Conservation (phyloP, 495 filamentous ascomycete genomes). For the Cercophora sp. region DNA sequence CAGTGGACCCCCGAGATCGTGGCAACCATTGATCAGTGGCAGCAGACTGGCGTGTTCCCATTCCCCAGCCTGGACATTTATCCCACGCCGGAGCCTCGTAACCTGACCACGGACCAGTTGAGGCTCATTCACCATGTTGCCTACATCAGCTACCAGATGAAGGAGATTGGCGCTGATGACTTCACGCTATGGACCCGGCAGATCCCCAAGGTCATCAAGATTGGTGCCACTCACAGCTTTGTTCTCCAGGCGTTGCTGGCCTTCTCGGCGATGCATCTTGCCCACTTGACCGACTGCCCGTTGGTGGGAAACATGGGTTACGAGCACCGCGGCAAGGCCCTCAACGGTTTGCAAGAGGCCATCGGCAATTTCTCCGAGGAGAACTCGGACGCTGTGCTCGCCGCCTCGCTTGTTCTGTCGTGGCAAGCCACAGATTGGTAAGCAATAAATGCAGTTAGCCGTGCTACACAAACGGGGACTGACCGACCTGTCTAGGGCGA, state of each 20-base stretch:
- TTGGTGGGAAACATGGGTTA: slow-evolving; percentile 81
- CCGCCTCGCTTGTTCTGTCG: slow-evolving; percentile 85
- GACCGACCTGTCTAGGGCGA: slow-evolving; percentile 59
- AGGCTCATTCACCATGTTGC: slow-evolving; percentile 89
- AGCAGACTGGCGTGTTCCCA: slow-evolving; percentile 76
- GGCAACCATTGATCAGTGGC: slow-evolving; percentile 76
- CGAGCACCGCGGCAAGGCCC: slow-evolving; percentile 76
- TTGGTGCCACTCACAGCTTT: slow-evolving; percentile 75
- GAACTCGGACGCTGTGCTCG: slow-evolving; percentile 88
- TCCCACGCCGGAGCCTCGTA: slow-evolving; percentile 58
- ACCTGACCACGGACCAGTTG: slow-evolving; percentile 69
- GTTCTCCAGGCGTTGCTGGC: slow-evolving; percentile 91
- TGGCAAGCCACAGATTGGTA: slow-evolving; percentile 98
- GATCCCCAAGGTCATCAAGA: slow-evolving; percentile 85
- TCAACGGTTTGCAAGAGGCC: slow-evolving; percentile 83
- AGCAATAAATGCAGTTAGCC: slow-evolving; percentile 44
- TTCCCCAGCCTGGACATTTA: slow-evolving; percentile 77
- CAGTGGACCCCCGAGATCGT: slow-evolving; percentile 82
- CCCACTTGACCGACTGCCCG: slow-evolving; percentile 76
- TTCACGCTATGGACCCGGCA: slow-evolving; percentile 90
- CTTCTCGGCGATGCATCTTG: slow-evolving; percentile 86
- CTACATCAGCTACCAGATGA: slow-evolving; percentile 77
- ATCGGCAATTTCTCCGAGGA: slow-evolving; percentile 79
- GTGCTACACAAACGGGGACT: slow-evolving; percentile 25
- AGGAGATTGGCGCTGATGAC: slow-evolving; percentile 66